Evolutionary conservation across 768 basidiomycete genomes (phyloP).

Genomic region (Leccinum incarnatum): DNA sequence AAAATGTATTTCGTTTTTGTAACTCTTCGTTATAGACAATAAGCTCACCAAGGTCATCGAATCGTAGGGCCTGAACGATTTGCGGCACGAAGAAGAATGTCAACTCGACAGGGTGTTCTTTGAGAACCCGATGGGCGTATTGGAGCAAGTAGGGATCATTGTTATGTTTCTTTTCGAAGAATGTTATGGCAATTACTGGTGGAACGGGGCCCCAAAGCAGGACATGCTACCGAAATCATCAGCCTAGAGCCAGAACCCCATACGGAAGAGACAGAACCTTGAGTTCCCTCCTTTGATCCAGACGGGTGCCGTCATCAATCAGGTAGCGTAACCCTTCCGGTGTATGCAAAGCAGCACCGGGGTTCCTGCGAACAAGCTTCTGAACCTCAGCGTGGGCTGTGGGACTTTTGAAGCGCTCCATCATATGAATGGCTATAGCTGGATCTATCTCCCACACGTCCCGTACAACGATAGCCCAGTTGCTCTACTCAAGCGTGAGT

Average conservation of each 20-base stretch:
- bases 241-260: neutral
- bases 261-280: constrained; percentile 49
- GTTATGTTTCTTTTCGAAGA: constrained; percentile 82
- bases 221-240: constrained; percentile 57
- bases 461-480: constrained; percentile 67
- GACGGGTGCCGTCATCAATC: constrained; percentile 68
- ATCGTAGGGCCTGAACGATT: constrained; percentile 92
- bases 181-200: constrained; percentile 74
- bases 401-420: constrained; percentile 82
- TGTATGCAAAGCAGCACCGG: constrained; percentile 64
- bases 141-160: constrained; percentile 86
- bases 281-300: constrained; percentile 59
- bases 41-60: constrained; percentile 76
- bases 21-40: neutral
- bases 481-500: constrained; percentile 36
- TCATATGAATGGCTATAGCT: constrained; percentile 75
- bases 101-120: constrained; percentile 89
- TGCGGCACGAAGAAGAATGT: constrained; percentile 99
- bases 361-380: constrained; percentile 69
- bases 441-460: constrained; percentile 83
- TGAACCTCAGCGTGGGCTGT: constrained; percentile 69
- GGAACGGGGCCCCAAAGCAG: constrained; percentile 88
- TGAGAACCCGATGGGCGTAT: constrained; percentile 94
- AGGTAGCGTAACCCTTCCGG: constrained; percentile 83
- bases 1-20: neutral